Base-by-base conservation (phyloP, 2,329 filamentous ascomycete species). In the Aspergillus sp. region DNA sequence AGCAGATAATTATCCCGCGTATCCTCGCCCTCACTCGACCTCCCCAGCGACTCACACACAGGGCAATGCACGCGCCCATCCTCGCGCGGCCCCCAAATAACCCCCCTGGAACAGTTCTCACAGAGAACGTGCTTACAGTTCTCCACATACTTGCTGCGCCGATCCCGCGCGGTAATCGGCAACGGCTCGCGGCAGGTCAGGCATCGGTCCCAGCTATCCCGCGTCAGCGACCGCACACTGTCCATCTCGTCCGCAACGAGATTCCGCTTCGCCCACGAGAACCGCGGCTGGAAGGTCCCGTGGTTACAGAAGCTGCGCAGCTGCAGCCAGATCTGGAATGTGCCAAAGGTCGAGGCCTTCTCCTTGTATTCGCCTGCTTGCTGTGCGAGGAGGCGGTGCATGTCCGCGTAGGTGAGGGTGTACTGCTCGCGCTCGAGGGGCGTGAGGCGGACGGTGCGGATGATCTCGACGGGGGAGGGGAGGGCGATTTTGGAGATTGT, bases 261-360 rank as follows among this genome's bases (percentile, higher is more conserved):
- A 45, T 58, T 54, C 1, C 49, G 49, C 22, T 54, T 57, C 19
- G 59, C 43, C 59, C 54, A 58, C 4, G 54, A 48, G n/a, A 57
- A 57, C n/a, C 38, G 22, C 11, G 53, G 54, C 19, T 58, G 54
- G 23, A 54, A 61, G 7, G 59, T 61, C 4, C 59, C 59, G 31
- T 51, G 59, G 13, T 60, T 60, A 15, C 59, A 60, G 23, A 60
- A 54, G 52, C 51, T 60, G 4, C 59, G 48, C 19, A 60, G 34
- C 47, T 60, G 59, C 8, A 52, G 47, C 19, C 46, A 56, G 0
- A 77, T 69, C 51, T 84, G 81, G 59, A 84, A 83, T 30, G 82
- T 73, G 0, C 80, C 77, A 15, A 83, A 79, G 15, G 74, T 47
- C 17, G 34, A 22, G 22, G 52, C 38, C 47, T 51, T 34, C 22